Conservation (phyloP, 140 eudicot species). For the Bidens hawaiensis region DNA sequence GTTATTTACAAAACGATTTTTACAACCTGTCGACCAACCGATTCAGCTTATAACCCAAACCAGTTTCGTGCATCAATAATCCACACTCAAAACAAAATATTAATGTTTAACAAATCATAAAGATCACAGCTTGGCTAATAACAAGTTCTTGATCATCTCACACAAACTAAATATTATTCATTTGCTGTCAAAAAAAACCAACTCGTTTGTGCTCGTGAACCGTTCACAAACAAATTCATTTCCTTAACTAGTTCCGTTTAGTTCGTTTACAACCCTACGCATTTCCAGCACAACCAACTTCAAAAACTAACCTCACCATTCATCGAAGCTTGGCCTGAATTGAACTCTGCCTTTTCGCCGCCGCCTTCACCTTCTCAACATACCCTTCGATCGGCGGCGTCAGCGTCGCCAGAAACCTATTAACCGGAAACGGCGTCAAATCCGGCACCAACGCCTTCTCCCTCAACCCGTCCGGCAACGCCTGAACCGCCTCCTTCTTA, state of each 20-base stretch:
- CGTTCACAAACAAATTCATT: too few species aligned
- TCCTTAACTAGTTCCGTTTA: too few species aligned
- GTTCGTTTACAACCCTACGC: too few species aligned
- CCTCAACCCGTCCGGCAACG: slow-evolving; percentile 77
- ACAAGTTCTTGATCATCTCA: too few species aligned
- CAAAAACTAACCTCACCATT: slow-evolving; percentile 26
- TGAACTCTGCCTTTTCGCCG: slow-evolving; percentile 53
- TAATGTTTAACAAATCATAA: neutral
- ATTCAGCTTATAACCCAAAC: too few species aligned
- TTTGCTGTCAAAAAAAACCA: too few species aligned
- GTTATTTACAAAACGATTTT: too few species aligned
- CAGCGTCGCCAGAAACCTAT: slow-evolving; percentile 70
- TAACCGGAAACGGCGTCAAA: slow-evolving; percentile 71
- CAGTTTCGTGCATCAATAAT: slow-evolving; percentile 2
- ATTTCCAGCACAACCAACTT: too few species aligned
- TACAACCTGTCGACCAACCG: too few species aligned
- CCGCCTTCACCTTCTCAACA: slow-evolving; percentile 67
- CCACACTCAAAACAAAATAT: neutral
- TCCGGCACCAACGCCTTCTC: slow-evolving; percentile 81
- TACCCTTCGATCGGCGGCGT: slow-evolving; percentile 97
- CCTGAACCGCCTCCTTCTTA: slow-evolving; percentile 86
- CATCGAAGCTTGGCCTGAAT: slow-evolving; percentile 74
- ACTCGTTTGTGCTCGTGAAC: too few species aligned
- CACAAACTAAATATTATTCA: too few species aligned
- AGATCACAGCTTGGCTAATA: too few species aligned